Conservation (phyloP, 345 rosid genomes). For the Dipteronia sinensis region DNA sequence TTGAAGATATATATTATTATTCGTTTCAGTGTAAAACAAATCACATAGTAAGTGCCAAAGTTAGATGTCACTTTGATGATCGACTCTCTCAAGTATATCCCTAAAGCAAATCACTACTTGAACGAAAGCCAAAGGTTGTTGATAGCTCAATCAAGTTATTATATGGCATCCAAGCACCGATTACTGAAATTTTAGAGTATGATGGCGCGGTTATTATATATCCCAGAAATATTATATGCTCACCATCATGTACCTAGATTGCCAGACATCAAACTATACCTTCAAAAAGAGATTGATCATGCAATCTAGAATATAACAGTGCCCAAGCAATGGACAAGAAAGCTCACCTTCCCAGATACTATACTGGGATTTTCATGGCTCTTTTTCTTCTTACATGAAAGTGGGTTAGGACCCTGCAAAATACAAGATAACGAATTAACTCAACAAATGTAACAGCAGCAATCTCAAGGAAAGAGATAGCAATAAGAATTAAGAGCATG, state of each 20-base stretch:
- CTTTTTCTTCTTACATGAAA: conserved; percentile 80
- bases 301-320: neutral
- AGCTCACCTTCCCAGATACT: conserved; percentile 42
- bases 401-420: conserved; percentile 88
- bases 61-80: neutral
- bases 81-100: too few species aligned
- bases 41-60: neutral
- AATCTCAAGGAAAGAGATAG: neutral
- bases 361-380: conserved; percentile 32
- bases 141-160: conserved; percentile 2
- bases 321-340: conserved; percentile 3
- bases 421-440: conserved; percentile 12
- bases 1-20: neutral
- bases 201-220: neutral
- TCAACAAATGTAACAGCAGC: neutral
- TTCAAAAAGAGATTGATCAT: neutral
- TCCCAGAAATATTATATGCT: neutral
- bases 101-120: too few species aligned
- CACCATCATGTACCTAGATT: neutral
- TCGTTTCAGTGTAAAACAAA: neutral
- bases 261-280: neutral
- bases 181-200: neutral
- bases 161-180: neutral
- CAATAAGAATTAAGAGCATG: neutral
- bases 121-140: too few species aligned